Evolutionary conservation across 768 basidiomycete species (phyloP), one percentile per base, ranked within the genome.

Genomic region (Boletus subcaerulescens): DNA sequence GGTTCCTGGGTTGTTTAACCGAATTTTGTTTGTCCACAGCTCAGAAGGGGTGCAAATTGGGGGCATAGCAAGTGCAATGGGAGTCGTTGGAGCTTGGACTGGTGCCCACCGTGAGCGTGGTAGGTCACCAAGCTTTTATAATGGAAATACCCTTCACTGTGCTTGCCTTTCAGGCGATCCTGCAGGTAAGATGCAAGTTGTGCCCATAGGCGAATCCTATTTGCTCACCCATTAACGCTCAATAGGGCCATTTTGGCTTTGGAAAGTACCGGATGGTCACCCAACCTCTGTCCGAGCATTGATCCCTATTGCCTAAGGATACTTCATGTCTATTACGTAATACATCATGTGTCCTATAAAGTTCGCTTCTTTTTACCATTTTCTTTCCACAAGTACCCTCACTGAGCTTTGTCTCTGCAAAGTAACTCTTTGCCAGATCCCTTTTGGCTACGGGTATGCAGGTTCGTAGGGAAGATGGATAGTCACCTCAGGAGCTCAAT

Each of bases 231-330:
- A 39, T 31, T 3, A 29, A 29, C 29, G 12, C 32, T 22, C 17
- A 40, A 45, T 59, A 87, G 86, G 86, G 41, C 86, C 87, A 3
- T 88, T 87, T 64, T 88, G 85, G 86, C 74, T 88, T 60, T 86
- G 83, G 79, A 86, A 85, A 67, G 80, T 80, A 43, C 70, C 69
- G 17, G 74, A 77, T 11, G 65, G 73, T 48, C 64, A 67, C 61
- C 64, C 73, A 14, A 62, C 66, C 7, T 63, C 74, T 46, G 61
- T 78, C 29, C 72, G 73, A 76, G 46, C 53, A 46, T 44, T 60
- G 29, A 33, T 58, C 14, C 38, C 43, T 9, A 26, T 40, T 20
- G 4, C 20, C 33, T 55, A 45, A 61, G n/a, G 13, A 35, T n/a
- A 13, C 11, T n/a, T n/a, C 20, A 15, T 18, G 44, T 22, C 2